These are phyloP conservation scores for Vickermania spadyakhi DNA, from an alignment of 208 protist genomes.

Conservation along the genomic window DNA sequence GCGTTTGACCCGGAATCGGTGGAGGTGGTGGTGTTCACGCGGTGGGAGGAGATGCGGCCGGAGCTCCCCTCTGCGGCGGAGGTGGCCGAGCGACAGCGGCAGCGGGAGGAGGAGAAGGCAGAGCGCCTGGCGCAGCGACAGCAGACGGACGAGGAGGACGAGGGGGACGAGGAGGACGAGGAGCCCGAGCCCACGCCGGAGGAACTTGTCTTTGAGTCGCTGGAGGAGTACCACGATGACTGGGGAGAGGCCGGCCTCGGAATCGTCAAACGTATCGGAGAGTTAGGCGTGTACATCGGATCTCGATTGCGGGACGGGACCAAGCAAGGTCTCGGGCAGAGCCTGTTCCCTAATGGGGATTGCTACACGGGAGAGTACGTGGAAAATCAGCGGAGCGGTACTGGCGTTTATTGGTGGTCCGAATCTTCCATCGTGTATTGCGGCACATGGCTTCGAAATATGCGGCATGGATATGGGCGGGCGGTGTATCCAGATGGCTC, in stretches of 20 bases:
- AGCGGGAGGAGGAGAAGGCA: constrained; percentile 49
- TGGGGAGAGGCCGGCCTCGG: constrained; percentile 60
- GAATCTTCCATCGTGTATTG: constrained; percentile 45
- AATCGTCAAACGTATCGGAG: constrained; percentile 80
- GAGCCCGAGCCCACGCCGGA: constrained; percentile 67
- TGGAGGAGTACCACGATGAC: constrained; percentile 81
- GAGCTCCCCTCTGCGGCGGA: constrained; percentile 66
- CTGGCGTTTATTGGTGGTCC: constrained; percentile 76
- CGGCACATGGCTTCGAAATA: constrained; percentile 54
- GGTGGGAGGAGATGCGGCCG: constrained; percentile 78
- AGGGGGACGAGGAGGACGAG: constrained; percentile 72
- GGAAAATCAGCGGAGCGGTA: constrained; percentile 67
- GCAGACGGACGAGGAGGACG: constrained; percentile 35
- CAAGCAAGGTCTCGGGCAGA: constrained; percentile 83
- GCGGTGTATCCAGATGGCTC: constrained; percentile 83
- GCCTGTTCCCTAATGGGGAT: constrained; percentile 79
- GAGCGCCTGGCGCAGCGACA: constrained; percentile 43
- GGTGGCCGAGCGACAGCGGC: constrained; percentile 61
- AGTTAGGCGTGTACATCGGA: constrained; percentile 84
- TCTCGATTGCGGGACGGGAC: constrained; percentile 54
- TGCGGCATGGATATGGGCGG: constrained; percentile 70
- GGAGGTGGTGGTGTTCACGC: constrained; percentile 70
- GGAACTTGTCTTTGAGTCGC: constrained; percentile 72
- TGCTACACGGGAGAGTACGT: constrained; percentile 78
- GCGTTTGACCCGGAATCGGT: constrained; percentile 54